Evolutionary conservation across 2,329 filamentous ascomycete species (phyloP), one percentile per base, ranked within the genome.

Genomic region (Beauveria brongniartii): DNA sequence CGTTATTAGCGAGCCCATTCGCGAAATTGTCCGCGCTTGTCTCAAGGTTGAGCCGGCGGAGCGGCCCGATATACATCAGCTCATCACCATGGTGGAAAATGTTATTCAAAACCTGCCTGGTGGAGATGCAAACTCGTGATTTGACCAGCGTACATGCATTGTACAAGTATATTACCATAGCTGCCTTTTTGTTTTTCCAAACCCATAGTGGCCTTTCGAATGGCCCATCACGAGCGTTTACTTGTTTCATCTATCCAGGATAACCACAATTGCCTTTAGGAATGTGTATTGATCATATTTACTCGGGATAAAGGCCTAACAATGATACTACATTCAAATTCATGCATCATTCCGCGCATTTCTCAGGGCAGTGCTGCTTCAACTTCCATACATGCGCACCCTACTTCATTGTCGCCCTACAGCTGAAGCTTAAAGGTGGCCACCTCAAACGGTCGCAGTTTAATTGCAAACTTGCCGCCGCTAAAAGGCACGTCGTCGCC

Each of bases 21-120:
- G 93, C 72, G 88, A 96, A 63, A 84, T 99, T 14, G 93, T 99
- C 59, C 82, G 92, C 71, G 87, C 83, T 70, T 99, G 94, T 75
- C 78, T 99, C 70, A 84, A 80, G 67, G 90, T 97, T 30, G 94
- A 99, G 77, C 89, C 93, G 0, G 83, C 82, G 3, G 93, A 97
- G 72, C 80, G 94, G 65, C 94, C 94, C 18, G 90, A 95, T 74
- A 88, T 96, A 63, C 85, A 91, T 67, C 87, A 94, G 74, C 76
- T 97, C 72, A 94, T 95, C 66, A 75, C 77, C 50, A 82, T 94
- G 72, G 86, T 96, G n/a, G 84, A 92, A 73, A 78, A 78, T 18
- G 88, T 91, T 22, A 82, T 96, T 68, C 80, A 82, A 40, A 78
- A 81, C 60, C 71, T 91, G 65, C 87, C 88, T 0, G 84, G 87